These are phyloP conservation scores for Peribolospora baueri DNA, from an alignment of 768 basidiomycete genomes.

Conservation along the genomic window DNA sequence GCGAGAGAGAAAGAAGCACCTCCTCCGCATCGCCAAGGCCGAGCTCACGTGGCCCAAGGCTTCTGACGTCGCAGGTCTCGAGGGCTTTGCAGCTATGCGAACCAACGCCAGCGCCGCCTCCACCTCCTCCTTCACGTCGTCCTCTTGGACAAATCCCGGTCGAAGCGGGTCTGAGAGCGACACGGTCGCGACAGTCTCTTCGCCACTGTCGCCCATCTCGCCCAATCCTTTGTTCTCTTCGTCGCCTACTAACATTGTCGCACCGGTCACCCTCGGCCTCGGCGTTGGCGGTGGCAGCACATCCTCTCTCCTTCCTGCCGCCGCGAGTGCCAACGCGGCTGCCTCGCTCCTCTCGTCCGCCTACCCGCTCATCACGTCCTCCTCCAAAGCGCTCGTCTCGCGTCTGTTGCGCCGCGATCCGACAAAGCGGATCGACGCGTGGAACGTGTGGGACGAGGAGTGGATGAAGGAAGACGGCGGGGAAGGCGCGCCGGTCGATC, in stretches of 20 bases:
- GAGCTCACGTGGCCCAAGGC: constrained; percentile 46
- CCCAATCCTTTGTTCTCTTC: background rate
- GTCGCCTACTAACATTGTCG: background rate
- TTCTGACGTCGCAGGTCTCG: constrained; percentile 16
- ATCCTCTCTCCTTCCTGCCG: constrained; percentile 13
- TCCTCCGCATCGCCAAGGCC: constrained; percentile 57
- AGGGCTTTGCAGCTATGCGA: constrained; percentile 5
- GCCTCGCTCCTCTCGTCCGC: constrained; percentile 42
- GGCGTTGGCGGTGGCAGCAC: background rate
- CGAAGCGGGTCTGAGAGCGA: no score
- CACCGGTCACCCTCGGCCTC: background rate
- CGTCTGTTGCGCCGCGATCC: constrained; percentile 1
- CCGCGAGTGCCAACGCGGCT: constrained; percentile 28
- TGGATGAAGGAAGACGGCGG: constrained; percentile 27
- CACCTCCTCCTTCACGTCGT: background rate
- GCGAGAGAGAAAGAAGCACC: constrained; percentile 25
- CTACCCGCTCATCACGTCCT: constrained; percentile 25
- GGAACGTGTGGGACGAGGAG: constrained; percentile 34
- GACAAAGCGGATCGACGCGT: constrained; percentile 34
- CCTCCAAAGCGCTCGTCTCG: background rate
- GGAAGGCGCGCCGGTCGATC: background rate
- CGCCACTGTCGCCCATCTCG: background rate
- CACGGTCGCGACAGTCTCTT: no score
- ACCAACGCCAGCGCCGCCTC: background rate
- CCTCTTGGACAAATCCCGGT: background rate